Evolutionary conservation across 768 basidiomycete species (phyloP), one percentile per base, ranked within the genome.

Genomic region (Cyathus striatus): DNA sequence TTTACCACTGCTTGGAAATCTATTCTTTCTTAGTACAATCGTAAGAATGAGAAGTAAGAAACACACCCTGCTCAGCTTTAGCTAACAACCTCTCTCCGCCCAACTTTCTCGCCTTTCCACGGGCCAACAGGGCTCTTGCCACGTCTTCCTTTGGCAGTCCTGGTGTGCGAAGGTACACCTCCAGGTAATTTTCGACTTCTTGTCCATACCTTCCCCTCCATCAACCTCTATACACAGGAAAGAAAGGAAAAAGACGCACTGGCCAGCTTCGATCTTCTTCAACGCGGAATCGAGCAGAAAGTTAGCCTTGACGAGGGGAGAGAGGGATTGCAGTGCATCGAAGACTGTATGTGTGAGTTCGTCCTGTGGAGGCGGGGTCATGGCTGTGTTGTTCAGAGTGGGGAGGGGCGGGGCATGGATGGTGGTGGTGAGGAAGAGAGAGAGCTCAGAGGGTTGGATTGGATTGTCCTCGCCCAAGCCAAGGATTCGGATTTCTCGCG

Each of bases 81-180:
- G 68, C 67, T 20, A 83, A 58, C 40, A 83, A 64, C 41, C 58
- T 63, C 51, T 86, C 78, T 16, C 76, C 79, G 14, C 69, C 71
- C 3, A 62, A 60, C 52, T 76, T 78, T 40, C 81, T 62, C 30
- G 82, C 82, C 52, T 74, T 75, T 4, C 75, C 81, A 27, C 83
- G 62, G 1, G 79, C 79, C 6, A 82, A 51, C 44, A 83, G 58
- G 1, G 82, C 83, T 43, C 63, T 70, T 3, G 74, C 70, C 2
- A 78, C 54, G 46, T 81, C 74, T 35, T 65, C 63, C 38, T 64
- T 69, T 18, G 75, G 59, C 13, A 86, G 57, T 38, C 76, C 72
- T 0, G 82, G 81, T 13, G 81, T 83, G 43, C 70, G 65, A 36
- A 86, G 56, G 52, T 81, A 84, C 14, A 83, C 78, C 13, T 86